These are phyloP conservation scores for Amyloporia xantha DNA, from an alignment of 768 basidiomycete species.

Conservation along the genomic window DNA sequence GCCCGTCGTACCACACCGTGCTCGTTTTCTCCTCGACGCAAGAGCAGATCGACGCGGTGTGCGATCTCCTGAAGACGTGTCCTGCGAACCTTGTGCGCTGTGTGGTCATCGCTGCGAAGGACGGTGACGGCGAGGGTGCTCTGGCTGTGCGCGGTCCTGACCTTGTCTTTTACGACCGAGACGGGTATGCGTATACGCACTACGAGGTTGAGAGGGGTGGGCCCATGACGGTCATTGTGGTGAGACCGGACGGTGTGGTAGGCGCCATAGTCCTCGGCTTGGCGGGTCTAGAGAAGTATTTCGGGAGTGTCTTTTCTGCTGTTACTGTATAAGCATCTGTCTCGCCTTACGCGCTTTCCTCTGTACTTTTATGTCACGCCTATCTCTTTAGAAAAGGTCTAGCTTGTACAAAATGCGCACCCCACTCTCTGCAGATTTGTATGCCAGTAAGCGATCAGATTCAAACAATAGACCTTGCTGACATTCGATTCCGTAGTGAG, in stretches of 20 bases:
- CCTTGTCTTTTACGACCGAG: not conserved
- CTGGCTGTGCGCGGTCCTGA: not conserved
- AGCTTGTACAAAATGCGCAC: no score
- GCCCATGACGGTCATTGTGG: not conserved
- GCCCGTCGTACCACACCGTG: slow-evolving; percentile 4
- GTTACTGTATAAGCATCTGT: no score
- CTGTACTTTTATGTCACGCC: no score
- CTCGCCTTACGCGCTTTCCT: no score
- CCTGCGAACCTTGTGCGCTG: not conserved
- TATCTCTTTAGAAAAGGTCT: no score
- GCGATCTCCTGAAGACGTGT: not conserved
- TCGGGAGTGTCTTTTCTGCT: not conserved
- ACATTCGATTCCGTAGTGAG: no score
- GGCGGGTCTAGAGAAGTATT: not conserved
- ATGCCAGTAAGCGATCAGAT: no score
- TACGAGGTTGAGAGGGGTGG: not conserved
- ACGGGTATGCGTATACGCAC: slow-evolving; percentile 6
- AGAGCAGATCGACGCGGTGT: not conserved
- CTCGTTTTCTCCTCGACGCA: slow-evolving; percentile 3
- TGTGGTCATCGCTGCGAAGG: slow-evolving; percentile 1
- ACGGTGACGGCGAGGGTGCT: not conserved
- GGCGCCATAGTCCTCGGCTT: not conserved
- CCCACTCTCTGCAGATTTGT: no score
- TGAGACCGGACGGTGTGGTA: slow-evolving; percentile 5
- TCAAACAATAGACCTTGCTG: no score